Percentiles rank a stretch among this genome's conserved stretches.
Conservation (phyloP, 179 eudicot species). For the Spinacia oleracea region DNA sequence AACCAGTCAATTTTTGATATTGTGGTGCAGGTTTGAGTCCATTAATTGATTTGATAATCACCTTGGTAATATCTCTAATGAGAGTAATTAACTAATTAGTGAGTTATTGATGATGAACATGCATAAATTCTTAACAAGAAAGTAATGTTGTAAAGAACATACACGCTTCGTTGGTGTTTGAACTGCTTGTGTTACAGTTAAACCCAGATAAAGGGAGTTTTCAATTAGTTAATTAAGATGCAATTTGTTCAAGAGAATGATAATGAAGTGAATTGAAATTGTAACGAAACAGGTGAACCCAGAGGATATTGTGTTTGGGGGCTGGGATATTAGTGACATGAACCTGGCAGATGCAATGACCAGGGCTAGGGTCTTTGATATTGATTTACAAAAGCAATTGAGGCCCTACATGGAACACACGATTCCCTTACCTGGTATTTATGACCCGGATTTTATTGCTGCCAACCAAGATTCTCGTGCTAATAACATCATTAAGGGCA, state of each 20-base stretch:
- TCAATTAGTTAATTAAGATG: neutral
- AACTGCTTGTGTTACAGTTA: too few species aligned
- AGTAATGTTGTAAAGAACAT: too few species aligned
- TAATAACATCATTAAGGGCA: slow-evolving; percentile 81
- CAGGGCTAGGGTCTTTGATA: slow-evolving; percentile 86
- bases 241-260: neutral
- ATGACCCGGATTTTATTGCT: slow-evolving; percentile 93
- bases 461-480: slow-evolving; percentile 96
- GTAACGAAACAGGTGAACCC: slow-evolving; percentile 70
- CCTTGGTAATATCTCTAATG: neutral
- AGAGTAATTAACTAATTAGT: neutral
- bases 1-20: neutral
- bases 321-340: slow-evolving; percentile 97
- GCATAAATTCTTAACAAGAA: neutral
- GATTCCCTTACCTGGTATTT: slow-evolving; percentile 97
- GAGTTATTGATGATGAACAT: neutral
- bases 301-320: slow-evolving; percentile 92
- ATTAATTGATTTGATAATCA: slow-evolving; percentile 13
- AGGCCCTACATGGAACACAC: slow-evolving; percentile 97
- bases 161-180: too few species aligned
- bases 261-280: neutral
- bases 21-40: neutral
- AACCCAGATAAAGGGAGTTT: too few species aligned
- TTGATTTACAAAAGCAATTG: slow-evolving; percentile 92
- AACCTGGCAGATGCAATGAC: slow-evolving; percentile 96